Evolutionary conservation across 2,329 filamentous ascomycete genomes (phyloP), one percentile per base, ranked within the genome.

Genomic region (Fusarium euwallaceae): DNA sequence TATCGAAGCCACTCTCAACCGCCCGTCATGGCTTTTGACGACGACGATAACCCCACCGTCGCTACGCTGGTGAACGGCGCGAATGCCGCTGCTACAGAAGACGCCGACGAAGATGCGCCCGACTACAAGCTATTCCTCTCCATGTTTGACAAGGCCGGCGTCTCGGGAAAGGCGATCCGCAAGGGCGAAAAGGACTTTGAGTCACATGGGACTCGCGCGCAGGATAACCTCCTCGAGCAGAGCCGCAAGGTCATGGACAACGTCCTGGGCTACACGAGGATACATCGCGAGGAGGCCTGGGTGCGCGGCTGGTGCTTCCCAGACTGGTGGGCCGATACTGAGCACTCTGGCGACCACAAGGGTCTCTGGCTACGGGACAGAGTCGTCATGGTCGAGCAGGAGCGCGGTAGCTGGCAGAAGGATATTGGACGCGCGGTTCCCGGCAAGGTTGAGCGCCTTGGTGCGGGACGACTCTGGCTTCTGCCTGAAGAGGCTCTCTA

Each of bases 141-240:
- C 34, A 83, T 89, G 72, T 87, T 88, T 72, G 81, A 85, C 70
- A 89, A 89, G 79, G 84, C 85, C 63, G 84, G 86, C 56, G 83
- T 87, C 51, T 88, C 88, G 10, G 83, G 87, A 61, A 90, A 91
- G 77, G 89, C 95, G 12, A 95, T 97, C 39, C 95, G 96, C 75
- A 94, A 95, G 73, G 97, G 97, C 70, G 95, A 97, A 82, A 99
- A 99, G 83, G 97, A 99, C 85, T 99, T 98, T 82, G 97, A 98
- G 84, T 92, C 94, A 32, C 95, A 98, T 83, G 94, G 94, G 58
- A 98, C 97, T 3, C 89, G 90, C 36, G 91, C 94, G 36, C 97
- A 99, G 83, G 91, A 92, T 74, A 88, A 89, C 66, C 90, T 92
- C 10, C 91, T 99, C 61, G 93, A 95, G 79, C 90, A 93, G 56